Evolutionary conservation across 2,329 filamentous ascomycete species (phyloP).

Genomic region (Pseudogymnoascus sp.): DNA sequence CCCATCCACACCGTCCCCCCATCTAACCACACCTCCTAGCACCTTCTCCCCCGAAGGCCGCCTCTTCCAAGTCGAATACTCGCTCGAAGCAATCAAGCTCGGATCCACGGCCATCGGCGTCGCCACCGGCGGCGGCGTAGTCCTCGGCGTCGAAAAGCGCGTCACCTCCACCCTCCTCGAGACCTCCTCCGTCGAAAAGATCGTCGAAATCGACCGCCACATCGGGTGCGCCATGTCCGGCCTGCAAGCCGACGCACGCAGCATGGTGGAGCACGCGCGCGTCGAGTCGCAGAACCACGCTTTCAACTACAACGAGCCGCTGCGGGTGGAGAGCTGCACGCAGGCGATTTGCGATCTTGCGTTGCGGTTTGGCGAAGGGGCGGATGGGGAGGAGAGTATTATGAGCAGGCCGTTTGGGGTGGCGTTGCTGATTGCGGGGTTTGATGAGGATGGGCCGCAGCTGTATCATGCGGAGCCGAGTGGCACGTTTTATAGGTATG

Average conservation of each 20-base stretch:
- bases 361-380: constrained; percentile 91
- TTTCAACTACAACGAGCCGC: constrained; percentile 95
- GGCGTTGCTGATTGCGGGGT: constrained; percentile 89
- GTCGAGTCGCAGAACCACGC: constrained; percentile 95
- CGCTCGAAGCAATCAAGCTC: constrained; percentile 98
- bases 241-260: constrained; percentile 92
- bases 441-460: constrained; percentile 93
- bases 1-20: constrained; percentile 10
- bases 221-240: constrained; percentile 99
- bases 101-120: constrained; percentile 97
- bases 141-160: constrained; percentile 97
- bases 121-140: constrained; percentile 87
- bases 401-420: constrained; percentile 98
- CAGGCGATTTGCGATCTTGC: constrained; percentile 98
- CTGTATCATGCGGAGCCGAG: constrained; percentile 97
- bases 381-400: constrained; percentile 95
- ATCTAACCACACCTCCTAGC: constrained; percentile 40
- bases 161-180: constrained; percentile 96
- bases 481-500: constrained; percentile 97
- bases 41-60: constrained; percentile 99
- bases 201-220: constrained; percentile 97
- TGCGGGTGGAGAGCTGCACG: constrained; percentile 94
- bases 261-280: constrained; percentile 96
- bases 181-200: constrained; percentile 97
- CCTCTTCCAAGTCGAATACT: constrained; percentile 99